phyloP scores from a whole-genome alignment of 345 rosid genomes.

The Firmiana major region DNA sequence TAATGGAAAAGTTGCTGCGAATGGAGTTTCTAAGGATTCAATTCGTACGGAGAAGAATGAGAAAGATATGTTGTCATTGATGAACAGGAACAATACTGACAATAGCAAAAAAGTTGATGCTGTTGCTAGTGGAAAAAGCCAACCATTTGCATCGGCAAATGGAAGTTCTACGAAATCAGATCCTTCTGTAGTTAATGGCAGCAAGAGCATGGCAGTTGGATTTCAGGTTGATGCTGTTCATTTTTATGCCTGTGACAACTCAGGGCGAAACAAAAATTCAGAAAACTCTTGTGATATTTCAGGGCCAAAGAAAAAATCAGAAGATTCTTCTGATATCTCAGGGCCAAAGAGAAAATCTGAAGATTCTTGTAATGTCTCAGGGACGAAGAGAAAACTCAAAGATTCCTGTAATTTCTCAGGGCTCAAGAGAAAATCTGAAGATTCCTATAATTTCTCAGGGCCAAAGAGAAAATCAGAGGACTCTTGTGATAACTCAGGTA shows the following conservation, averaged over 20 bases:
- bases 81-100: slow-evolving; percentile 29
- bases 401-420: neutral
- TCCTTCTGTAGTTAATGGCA: slow-evolving; percentile 35
- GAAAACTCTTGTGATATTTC: slow-evolving; percentile 8
- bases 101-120: slow-evolving; percentile 35
- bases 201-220: slow-evolving; percentile 17
- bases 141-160: slow-evolving; percentile 18
- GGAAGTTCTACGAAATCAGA: slow-evolving; percentile 34
- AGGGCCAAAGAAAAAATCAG: neutral
- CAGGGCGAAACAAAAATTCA: slow-evolving; percentile 31
- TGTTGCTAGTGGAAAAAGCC: slow-evolving; percentile 27
- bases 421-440: neutral
- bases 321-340: neutral
- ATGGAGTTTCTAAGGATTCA: slow-evolving; percentile 32
- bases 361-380: neutral
- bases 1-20: slow-evolving; percentile 47
- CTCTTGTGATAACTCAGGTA: neutral
- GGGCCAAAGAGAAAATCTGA: neutral
- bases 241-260: slow-evolving; percentile 17
- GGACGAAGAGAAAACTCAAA: neutral
- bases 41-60: slow-evolving; percentile 34
- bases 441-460: neutral
- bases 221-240: slow-evolving; percentile 4
- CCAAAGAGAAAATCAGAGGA: slow-evolving; percentile 1
- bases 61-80: slow-evolving; percentile 30